phyloP scores from a whole-genome alignment of 2,329 filamentous ascomycete genomes.

The Phyllosticta ampelicida region DNA sequence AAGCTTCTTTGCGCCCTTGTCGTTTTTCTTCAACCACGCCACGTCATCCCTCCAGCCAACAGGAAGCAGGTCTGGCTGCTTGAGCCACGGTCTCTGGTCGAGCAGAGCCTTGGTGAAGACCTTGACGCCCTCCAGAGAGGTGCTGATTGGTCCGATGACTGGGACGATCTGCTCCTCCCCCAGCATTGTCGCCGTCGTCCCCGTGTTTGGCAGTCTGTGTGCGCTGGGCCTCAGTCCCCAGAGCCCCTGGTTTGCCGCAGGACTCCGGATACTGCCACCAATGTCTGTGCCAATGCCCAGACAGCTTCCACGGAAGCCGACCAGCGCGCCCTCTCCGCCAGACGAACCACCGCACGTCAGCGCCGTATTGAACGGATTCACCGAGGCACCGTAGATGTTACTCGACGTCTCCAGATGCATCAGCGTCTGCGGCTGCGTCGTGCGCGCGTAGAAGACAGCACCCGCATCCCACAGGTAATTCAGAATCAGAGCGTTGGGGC shows the following conservation, averaged over 20 bases:
- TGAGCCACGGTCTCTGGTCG: slow-evolving; percentile 43
- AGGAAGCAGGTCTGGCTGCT: slow-evolving; percentile 47
- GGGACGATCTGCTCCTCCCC: slow-evolving; percentile 37
- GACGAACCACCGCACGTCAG: slow-evolving; percentile 43
- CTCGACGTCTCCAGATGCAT: slow-evolving; percentile 43
- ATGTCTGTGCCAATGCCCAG: slow-evolving; percentile 36
- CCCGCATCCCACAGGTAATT: slow-evolving; percentile 27
- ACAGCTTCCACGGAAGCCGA: slow-evolving; percentile 41
- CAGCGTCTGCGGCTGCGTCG: slow-evolving; percentile 43
- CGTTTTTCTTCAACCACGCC: slow-evolving; percentile 9
- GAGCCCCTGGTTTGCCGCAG: slow-evolving; percentile 10
- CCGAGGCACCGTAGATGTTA: slow-evolving; percentile 41
- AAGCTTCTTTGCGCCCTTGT: slow-evolving; percentile 28
- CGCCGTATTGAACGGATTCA: slow-evolving; percentile 43
- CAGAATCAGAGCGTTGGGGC: slow-evolving; percentile 14
- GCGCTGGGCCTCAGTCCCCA: slow-evolving; percentile 23
- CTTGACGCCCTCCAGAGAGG: slow-evolving; percentile 41
- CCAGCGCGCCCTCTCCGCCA: slow-evolving; percentile 46
- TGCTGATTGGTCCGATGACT: slow-evolving; percentile 45
- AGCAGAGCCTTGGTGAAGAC: slow-evolving; percentile 45
- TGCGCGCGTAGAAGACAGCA: slow-evolving; percentile 43
- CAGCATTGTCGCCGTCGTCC: slow-evolving; percentile 28
- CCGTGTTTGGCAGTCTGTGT: slow-evolving; percentile 28
- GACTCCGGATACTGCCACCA: slow-evolving; percentile 11
- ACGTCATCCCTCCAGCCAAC: slow-evolving; percentile 41